phyloP scores from a whole-genome alignment of 176 grass and related monocot genomes.

The Melocanna baccifera region DNA sequence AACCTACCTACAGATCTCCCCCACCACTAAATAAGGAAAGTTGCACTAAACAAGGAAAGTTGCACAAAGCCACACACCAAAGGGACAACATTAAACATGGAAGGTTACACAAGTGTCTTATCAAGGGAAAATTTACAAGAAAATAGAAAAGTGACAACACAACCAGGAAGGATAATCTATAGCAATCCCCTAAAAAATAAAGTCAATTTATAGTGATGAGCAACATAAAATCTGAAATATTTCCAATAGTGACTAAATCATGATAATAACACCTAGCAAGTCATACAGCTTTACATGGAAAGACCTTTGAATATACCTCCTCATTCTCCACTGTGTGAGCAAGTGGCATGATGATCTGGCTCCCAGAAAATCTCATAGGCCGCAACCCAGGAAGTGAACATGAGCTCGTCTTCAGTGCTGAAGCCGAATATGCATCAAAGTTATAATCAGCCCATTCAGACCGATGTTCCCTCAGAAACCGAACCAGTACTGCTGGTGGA shows the following conservation, averaged over 20 bases:
- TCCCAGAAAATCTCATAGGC: slow-evolving; percentile 78
- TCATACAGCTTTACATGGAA: not conserved
- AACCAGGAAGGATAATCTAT: not conserved
- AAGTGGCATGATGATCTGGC: slow-evolving; percentile 87
- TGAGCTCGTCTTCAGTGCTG: slow-evolving; percentile 55
- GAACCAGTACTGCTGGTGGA: slow-evolving; percentile 79
- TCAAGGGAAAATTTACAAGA: not conserved
- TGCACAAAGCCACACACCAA: not conserved
- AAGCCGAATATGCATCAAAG: slow-evolving; percentile 86
- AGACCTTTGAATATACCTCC: slow-evolving; percentile 54
- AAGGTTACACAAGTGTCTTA: not conserved
- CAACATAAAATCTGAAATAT: not conserved
- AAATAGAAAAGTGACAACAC: not conserved
- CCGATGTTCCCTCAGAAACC: slow-evolving; percentile 85
- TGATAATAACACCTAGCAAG: not conserved
- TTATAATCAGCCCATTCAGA: slow-evolving; percentile 99
- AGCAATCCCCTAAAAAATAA: not conserved
- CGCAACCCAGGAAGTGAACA: slow-evolving; percentile 72
- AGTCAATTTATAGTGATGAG: not conserved
- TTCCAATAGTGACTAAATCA: not conserved
- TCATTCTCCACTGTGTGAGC: slow-evolving; percentile 94
- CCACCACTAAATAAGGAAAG: not conserved
- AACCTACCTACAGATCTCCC: not conserved
- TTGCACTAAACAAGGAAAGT: slow-evolving; percentile 2
- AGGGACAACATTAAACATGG: not conserved